phyloP scores from a whole-genome alignment of 345 rosid species.

The Hibiscus mutabilis region DNA sequence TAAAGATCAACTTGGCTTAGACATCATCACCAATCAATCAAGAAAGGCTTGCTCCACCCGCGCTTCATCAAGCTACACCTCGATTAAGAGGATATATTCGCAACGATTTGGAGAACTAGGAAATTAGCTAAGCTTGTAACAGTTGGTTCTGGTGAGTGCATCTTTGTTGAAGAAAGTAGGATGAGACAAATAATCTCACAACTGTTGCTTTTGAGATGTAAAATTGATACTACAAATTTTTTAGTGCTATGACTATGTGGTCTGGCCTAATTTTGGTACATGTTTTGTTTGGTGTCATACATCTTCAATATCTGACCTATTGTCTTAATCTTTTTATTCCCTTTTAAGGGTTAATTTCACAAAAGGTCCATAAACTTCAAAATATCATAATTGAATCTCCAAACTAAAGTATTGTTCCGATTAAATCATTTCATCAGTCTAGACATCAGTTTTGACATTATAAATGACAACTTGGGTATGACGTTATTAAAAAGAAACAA shows the following conservation, averaged over 20 bases:
- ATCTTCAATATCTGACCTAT: neutral
- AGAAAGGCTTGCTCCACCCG: neutral
- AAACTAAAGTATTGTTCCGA: no score
- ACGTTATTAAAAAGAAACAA: no score
- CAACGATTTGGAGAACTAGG: neutral
- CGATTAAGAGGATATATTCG: neutral
- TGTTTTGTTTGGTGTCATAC: conserved; percentile 1
- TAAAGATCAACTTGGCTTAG: neutral
- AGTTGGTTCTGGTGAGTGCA: neutral
- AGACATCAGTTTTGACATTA: no score
- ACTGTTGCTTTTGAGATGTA: no score
- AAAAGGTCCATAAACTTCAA: no score
- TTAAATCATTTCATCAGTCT: no score
- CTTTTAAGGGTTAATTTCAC: neutral
- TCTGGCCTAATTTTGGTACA: neutral
- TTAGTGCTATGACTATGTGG: neutral
- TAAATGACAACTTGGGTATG: no score
- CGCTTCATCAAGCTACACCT: neutral
- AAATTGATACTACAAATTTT: neutral
- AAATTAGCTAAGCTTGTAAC: neutral
- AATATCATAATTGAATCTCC: no score
- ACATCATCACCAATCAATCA: neutral
- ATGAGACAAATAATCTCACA: neutral
- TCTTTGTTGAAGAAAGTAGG: neutral
- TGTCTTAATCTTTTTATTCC: neutral